Evolutionary conservation across 1,284 basidiomycete genomes (phyloP).

Genomic region (Sparassis latifolia): DNA sequence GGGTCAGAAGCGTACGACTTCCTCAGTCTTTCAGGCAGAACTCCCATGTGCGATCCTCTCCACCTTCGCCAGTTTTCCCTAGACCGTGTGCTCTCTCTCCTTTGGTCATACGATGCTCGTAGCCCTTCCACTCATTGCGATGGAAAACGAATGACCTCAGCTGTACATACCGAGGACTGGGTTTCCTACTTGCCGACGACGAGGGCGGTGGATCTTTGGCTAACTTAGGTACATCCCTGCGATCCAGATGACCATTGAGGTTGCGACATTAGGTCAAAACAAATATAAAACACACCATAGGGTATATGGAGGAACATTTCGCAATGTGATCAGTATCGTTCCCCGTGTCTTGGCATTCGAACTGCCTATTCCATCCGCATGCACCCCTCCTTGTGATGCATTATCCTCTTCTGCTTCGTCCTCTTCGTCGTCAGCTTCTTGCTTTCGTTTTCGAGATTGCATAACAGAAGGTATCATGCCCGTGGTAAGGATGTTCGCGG

Average conservation of each 20-base stretch:
- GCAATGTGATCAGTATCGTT: slow-evolving; percentile 81
- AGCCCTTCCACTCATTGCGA: slow-evolving; percentile 71
- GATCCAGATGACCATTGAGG: background rate
- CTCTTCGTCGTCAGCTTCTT: slow-evolving; percentile 36
- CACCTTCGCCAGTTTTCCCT: slow-evolving; percentile 63
- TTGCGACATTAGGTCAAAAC: background rate
- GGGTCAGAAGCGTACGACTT: too few species aligned
- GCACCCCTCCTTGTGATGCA: slow-evolving; percentile 7
- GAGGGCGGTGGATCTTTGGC: slow-evolving; percentile 68
- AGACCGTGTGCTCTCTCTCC: slow-evolving; percentile 65
- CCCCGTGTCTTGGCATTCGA: slow-evolving; percentile 32
- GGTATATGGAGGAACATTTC: slow-evolving; percentile 86
- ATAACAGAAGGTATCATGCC: slow-evolving; percentile 49
- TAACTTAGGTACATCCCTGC: slow-evolving; percentile 72
- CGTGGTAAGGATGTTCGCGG: slow-evolving; percentile 52
- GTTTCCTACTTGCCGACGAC: slow-evolving; percentile 32
- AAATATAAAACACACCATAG: slow-evolving; percentile 56
- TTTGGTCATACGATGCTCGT: slow-evolving; percentile 89
- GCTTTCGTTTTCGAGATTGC: slow-evolving; percentile 38
- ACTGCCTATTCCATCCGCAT: background rate
- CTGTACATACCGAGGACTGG: slow-evolving; percentile 67
- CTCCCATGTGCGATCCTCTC: slow-evolving; percentile 77
- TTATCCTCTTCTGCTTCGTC: slow-evolving; percentile 22
- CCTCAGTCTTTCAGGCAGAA: slow-evolving; percentile 45
- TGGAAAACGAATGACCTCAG: slow-evolving; percentile 83